These are phyloP conservation scores for Psilocybe azurescens DNA, from an alignment of 768 basidiomycete species.

Conservation along the genomic window DNA sequence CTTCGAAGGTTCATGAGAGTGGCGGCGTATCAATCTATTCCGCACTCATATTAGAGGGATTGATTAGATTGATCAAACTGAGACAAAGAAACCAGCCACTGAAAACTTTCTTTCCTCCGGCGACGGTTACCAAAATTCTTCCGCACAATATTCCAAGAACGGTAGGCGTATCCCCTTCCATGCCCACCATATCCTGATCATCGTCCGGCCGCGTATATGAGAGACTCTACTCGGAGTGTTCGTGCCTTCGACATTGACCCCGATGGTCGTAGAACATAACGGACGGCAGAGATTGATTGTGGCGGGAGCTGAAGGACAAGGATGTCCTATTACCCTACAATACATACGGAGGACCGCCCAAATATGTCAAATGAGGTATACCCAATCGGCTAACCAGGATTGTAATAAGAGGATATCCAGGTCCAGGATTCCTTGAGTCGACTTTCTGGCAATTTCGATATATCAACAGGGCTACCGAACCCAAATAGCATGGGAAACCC, in stretches of 20 bases:
- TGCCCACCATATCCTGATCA: slow-evolving; percentile 14
- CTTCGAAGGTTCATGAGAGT: neutral
- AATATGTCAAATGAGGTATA: slow-evolving; percentile 33
- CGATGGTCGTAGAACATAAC: slow-evolving; percentile 37
- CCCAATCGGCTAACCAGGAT: slow-evolving; percentile 8
- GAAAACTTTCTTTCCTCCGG: slow-evolving; percentile 10
- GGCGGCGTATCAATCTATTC: neutral
- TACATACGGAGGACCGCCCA: slow-evolving; percentile 48
- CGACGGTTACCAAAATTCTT: neutral
- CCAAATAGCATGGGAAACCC: neutral
- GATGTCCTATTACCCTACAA: slow-evolving; percentile 56
- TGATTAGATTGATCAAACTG: slow-evolving; percentile 9
- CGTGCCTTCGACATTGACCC: slow-evolving; percentile 43
- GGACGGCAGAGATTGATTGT: slow-evolving; percentile 25
- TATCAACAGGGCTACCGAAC: neutral
- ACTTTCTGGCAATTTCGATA: neutral
- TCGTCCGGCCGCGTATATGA: slow-evolving; percentile 18
- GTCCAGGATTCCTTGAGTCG: neutral
- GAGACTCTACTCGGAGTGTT: slow-evolving; percentile 20
- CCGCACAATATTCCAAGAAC: slow-evolving; percentile 15
- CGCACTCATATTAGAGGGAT: too few species aligned
- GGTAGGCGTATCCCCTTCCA: slow-evolving; percentile 11
- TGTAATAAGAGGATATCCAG: slow-evolving; percentile 1
- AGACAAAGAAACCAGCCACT: slow-evolving; percentile 13
- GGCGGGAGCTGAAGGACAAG: slow-evolving; percentile 44